Conservation (phyloP, 192 early-diverging fungal genomes). For the Coemansia sp. region DNA sequence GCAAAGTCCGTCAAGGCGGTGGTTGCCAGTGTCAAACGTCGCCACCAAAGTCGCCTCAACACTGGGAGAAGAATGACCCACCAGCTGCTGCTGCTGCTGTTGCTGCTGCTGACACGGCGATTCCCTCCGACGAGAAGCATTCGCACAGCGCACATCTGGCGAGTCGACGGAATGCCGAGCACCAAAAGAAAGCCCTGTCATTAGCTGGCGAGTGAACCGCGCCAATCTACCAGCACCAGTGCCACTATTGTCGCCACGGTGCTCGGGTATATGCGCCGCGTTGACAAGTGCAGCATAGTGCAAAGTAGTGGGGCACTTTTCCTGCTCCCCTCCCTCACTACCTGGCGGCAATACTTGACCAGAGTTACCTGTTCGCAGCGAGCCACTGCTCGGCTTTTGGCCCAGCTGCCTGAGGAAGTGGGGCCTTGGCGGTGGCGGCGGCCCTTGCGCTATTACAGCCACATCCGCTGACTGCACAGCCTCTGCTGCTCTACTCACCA, state of each 20-base stretch:
- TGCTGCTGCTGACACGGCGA: constrained; percentile 1
- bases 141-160: not conserved
- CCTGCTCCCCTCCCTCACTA: not conserved
- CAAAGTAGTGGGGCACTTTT: constrained; percentile 3
- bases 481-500: not conserved
- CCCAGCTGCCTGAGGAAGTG: constrained; percentile 26
- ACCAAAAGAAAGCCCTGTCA: constrained; percentile 20
- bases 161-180: constrained; percentile 6
- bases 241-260: not conserved
- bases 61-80: not conserved
- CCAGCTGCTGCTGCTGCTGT: constrained; percentile 2
- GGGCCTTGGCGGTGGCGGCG: constrained; percentile 18
- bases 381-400: not conserved
- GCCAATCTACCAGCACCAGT: constrained; percentile 25
- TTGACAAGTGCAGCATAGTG: constrained; percentile 23
- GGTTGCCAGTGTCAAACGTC: not conserved
- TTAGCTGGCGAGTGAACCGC: constrained; percentile 32
- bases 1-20: not conserved
- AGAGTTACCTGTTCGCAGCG: not conserved
- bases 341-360: not conserved
- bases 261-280: constrained; percentile 19
- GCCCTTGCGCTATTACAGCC: not conserved
- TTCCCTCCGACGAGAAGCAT: not conserved
- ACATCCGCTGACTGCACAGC: constrained; percentile 5
- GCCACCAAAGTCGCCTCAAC: not conserved